Base-by-base conservation (phyloP, 805 yeast species). In the Wickerhamomyces rabaulensis region DNA sequence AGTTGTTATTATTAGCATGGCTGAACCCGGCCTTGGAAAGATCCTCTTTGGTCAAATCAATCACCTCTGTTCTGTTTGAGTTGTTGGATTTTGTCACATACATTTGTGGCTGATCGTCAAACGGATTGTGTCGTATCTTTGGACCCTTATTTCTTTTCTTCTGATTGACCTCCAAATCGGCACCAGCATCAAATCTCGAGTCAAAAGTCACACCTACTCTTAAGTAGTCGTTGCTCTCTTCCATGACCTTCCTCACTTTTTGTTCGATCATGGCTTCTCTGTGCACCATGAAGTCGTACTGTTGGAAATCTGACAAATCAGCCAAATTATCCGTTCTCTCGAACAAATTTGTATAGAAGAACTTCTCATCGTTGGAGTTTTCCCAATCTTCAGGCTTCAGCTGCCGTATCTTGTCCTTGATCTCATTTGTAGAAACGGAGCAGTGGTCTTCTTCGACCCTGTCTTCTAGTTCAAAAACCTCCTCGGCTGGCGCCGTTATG, bases 261-360 rank as follows among this genome's bases (percentile, higher is more conserved):
- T 51, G 53, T 45, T 67, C 63, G 15, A 68, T 42, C 26, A 54
- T 51, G 10, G 60, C 61, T 41, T 69, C 74, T 42, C 56, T 49
- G 36, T 60, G 59, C 1, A 69, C 63, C 53, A 61, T 61, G n/a
- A 49, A 40, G 41, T 69, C 67, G 48, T 68, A 70, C 6, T 47
- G 46, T 9, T 56, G 60, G 44, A 69, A 70, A 49, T 69, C 74
- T 22, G 54, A 48, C 2, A 44, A 37, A 4, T 42, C 53, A 9
- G 41, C 48, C 10, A 40, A 52, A 9, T 48, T 50, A 2, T 44
- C 53, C 9, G 35, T 41, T 2, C 15, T 35, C 6, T 39, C 57
- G 31, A 52, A 53, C 26, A 61, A 40, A 45, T 52, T 53, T 2
- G 64, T 53, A 42, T 57, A 55, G 49, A 57, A 65, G 49, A 64